phyloP scores from a whole-genome alignment of 2,329 filamentous ascomycete genomes.

The Capronia americana region DNA sequence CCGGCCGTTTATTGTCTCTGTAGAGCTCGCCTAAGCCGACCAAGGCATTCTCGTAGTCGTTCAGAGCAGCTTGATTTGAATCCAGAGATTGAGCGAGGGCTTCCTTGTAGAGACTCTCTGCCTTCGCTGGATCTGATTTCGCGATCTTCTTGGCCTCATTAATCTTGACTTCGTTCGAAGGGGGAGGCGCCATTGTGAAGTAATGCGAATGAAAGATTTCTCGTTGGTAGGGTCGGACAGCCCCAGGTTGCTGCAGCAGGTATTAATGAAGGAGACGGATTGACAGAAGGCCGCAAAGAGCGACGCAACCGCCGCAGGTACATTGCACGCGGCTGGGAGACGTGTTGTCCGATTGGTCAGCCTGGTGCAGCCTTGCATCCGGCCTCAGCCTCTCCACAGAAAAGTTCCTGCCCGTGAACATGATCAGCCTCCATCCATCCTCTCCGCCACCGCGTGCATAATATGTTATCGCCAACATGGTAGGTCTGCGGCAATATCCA shows the following conservation, averaged over 20 bases:
- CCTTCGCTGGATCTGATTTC: conserved; percentile 80
- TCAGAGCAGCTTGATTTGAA: conserved; percentile 81
- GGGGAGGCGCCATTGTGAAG: conserved; percentile 52
- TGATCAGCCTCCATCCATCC: neutral
- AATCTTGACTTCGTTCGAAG: conserved; percentile 69
- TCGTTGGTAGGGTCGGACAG: neutral
- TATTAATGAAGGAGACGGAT: conserved; percentile 1
- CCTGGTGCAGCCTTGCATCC: conserved; percentile 2
- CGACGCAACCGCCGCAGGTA: conserved; percentile 17
- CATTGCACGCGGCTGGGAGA: conserved; percentile 19
- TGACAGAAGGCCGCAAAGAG: conserved; percentile 22
- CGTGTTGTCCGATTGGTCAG: conserved; percentile 6
- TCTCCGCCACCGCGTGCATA: neutral
- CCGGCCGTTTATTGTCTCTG: conserved; percentile 76
- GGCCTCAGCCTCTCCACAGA: conserved; percentile 10
- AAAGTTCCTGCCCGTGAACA: conserved; percentile 15
- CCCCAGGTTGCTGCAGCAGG: neutral
- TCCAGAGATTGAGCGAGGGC: conserved; percentile 85
- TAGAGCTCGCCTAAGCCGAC: conserved; percentile 91
- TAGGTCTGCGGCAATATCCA: conserved; percentile 5
- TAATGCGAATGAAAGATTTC: neutral
- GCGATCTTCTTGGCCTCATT: conserved; percentile 85
- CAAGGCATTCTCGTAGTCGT: conserved; percentile 89
- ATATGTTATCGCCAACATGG: conserved; percentile 28
- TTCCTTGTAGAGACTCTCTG: conserved; percentile 86